phyloP scores from a whole-genome alignment of 2,329 filamentous ascomycete genomes.

The Colletotrichum aenigma region DNA sequence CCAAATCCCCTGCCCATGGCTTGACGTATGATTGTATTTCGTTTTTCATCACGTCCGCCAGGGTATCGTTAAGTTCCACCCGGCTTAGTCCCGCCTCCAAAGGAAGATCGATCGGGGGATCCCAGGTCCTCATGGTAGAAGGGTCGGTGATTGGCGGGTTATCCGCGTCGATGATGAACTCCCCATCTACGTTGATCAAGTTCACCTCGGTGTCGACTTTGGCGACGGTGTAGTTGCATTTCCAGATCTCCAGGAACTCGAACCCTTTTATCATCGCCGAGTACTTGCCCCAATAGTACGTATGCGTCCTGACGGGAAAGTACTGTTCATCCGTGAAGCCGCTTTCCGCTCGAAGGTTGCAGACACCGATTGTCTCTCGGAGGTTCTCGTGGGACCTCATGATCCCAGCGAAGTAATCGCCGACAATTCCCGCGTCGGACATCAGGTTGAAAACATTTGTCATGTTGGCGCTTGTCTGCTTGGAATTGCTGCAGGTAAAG shows the following conservation, averaged over 20 bases:
- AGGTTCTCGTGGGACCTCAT: not conserved
- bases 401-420: not conserved
- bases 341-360: not conserved
- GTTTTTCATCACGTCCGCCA: not conserved
- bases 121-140: not conserved
- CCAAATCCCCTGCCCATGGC: not conserved
- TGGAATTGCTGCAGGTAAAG: not conserved
- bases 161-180: not conserved
- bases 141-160: not conserved
- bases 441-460: not conserved
- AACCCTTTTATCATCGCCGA: not conserved
- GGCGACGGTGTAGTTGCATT: not conserved
- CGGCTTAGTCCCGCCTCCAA: not conserved
- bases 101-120: not conserved
- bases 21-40: not conserved
- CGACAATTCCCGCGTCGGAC: not conserved
- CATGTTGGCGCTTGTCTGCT: not conserved
- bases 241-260: not conserved
- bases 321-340: not conserved
- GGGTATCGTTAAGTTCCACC: not conserved
- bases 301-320: not conserved
- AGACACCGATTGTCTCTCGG: not conserved
- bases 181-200: not conserved
- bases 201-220: not conserved
- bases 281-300: not conserved